Evolutionary conservation across 2,329 filamentous ascomycete genomes (phyloP).

Genomic region (Sarocladium kiliense): DNA sequence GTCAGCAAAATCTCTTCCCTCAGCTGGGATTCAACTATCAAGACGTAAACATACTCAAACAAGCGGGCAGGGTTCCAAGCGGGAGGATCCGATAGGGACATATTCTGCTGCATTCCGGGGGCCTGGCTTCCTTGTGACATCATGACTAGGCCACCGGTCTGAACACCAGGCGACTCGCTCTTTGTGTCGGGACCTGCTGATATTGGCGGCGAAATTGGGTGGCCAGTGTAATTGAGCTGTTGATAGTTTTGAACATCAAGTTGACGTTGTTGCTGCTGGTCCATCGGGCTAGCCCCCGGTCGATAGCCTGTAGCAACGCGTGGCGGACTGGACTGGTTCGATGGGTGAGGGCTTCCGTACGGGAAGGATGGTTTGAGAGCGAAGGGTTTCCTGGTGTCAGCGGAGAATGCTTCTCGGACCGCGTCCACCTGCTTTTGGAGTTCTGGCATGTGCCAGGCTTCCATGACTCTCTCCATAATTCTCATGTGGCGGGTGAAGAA

Average conservation of each 20-base stretch:
- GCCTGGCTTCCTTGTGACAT: slow-evolving; percentile 57
- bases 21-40: neutral
- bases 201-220: slow-evolving; percentile 76
- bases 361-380: slow-evolving; percentile 84
- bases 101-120: slow-evolving; percentile 44
- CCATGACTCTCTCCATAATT: slow-evolving; percentile 79
- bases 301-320: slow-evolving; percentile 42
- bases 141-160: slow-evolving; percentile 58
- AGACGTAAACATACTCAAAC: slow-evolving; percentile 69
- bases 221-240: slow-evolving; percentile 62
- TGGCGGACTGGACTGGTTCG: slow-evolving; percentile 58
- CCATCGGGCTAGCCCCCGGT: slow-evolving; percentile 43
- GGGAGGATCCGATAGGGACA: slow-evolving; percentile 58
- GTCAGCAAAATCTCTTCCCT: neutral
- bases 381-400: slow-evolving; percentile 78
- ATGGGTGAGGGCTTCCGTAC: slow-evolving; percentile 71
- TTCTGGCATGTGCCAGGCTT: slow-evolving; percentile 81
- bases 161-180: slow-evolving; percentile 68
- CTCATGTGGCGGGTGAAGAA: slow-evolving; percentile 95
- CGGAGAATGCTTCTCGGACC: slow-evolving; percentile 85
- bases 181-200: slow-evolving; percentile 70
- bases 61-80: slow-evolving; percentile 83
- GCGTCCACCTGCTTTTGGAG: slow-evolving; percentile 87
- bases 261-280: slow-evolving; percentile 30
- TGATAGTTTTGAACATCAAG: slow-evolving; percentile 48